phyloP scores from a whole-genome alignment of 2,329 filamentous ascomycete species.

The Trichoderma guizhouense region DNA sequence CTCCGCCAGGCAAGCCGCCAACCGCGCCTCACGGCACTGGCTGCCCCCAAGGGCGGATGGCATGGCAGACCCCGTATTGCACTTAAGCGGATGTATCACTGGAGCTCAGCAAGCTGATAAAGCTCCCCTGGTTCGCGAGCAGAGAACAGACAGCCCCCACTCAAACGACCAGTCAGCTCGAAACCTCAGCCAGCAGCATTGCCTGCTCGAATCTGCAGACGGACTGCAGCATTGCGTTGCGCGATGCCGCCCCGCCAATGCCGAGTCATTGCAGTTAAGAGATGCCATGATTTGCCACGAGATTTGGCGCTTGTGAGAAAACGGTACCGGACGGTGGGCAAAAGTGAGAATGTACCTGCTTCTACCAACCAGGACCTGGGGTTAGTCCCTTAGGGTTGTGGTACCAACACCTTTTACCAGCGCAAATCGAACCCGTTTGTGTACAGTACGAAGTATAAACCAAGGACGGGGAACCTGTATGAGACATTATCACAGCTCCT shows the following conservation, averaged over 20 bases:
- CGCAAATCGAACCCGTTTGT: neutral
- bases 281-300: constrained; percentile 19
- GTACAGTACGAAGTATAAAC: neutral
- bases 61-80: neutral
- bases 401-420: neutral
- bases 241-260: constrained; percentile 14
- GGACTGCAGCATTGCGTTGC: constrained; percentile 7
- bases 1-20: constrained; percentile 2
- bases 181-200: constrained; percentile 3
- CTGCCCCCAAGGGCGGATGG: neutral
- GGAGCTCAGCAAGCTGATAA: constrained; percentile 16
- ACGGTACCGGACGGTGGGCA: neutral
- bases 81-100: neutral
- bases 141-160: neutral
- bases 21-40: neutral
- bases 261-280: constrained; percentile 18
- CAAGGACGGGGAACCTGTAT: neutral
- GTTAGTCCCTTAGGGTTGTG: neutral
- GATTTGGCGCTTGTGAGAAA: constrained; percentile 8
- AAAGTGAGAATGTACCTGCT: neutral
- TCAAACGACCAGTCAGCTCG: constrained; percentile 1
- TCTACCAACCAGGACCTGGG: neutral
- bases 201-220: constrained; percentile 2
- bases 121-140: constrained; percentile 9
- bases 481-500: neutral